phyloP scores from a whole-genome alignment of 305 asterid genomes.

The Fraxinus paxiana region DNA sequence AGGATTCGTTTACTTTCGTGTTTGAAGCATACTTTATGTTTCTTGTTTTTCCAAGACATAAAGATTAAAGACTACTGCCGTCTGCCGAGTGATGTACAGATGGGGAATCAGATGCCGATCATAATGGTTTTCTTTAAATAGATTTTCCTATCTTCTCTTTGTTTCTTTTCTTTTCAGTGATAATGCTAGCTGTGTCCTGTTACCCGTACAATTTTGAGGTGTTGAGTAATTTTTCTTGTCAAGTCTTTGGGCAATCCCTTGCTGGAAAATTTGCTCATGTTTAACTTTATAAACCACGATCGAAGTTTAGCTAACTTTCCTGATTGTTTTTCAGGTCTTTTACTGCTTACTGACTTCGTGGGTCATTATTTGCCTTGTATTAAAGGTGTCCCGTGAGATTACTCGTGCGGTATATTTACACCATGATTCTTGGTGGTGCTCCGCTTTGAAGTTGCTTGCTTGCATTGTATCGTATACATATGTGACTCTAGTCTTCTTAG shows the following conservation, averaged over 20 bases:
- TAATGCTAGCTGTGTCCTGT: not conserved
- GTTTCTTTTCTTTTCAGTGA: not conserved
- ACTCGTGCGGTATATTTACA: conserved; percentile 48
- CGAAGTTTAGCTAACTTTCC: not conserved
- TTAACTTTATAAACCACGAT: not conserved
- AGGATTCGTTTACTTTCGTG: not conserved
- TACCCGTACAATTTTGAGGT: not conserved
- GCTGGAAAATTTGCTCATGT: not conserved
- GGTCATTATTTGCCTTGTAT: conserved; percentile 50
- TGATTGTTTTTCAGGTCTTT: conserved; percentile 42
- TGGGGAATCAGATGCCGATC: not conserved
- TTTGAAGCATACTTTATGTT: not conserved
- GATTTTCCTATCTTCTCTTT: not conserved
- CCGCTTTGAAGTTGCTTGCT: conserved; percentile 32
- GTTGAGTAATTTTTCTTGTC: not conserved
- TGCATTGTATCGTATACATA: conserved; percentile 63
- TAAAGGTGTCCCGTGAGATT: conserved; percentile 60
- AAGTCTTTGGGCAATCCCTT: not conserved
- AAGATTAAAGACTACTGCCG: not conserved
- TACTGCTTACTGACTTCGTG: conserved; percentile 49
- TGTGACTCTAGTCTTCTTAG: conserved; percentile 49
- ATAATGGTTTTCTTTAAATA: not conserved
- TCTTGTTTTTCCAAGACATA: not conserved
- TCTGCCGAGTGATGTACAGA: not conserved
- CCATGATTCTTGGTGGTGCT: conserved; percentile 47